These are phyloP conservation scores for Paramyrothecium sp. DNA, from an alignment of 2,329 filamentous ascomycete genomes.

Conservation along the genomic window DNA sequence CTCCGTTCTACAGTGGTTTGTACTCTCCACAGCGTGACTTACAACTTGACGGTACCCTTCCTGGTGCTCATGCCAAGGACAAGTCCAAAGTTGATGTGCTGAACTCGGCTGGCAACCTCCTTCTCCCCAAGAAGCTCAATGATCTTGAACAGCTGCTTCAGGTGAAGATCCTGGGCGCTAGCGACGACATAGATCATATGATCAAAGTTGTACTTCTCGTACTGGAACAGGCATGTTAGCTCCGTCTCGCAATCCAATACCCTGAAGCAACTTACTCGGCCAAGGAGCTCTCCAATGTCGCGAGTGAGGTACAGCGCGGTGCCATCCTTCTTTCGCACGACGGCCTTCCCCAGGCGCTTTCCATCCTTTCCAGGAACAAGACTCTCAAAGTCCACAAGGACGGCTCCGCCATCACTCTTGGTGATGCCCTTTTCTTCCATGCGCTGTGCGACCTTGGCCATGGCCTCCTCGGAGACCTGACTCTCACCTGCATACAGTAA, in stretches of 20 bases:
- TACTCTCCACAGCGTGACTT: no score
- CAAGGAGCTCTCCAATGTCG: conserved; percentile 72
- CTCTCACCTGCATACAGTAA: conserved; percentile 61
- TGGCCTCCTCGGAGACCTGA: conserved; percentile 64
- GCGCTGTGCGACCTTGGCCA: conserved; percentile 61
- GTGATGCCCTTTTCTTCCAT: conserved; percentile 65
- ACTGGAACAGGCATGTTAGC: neutral
- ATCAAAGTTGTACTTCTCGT: conserved; percentile 65
- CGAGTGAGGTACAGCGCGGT: conserved; percentile 76
- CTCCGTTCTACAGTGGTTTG: neutral
- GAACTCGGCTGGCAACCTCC: conserved; percentile 65
- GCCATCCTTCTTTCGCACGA: conserved; percentile 70
- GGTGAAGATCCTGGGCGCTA: conserved; percentile 69
- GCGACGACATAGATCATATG: conserved; percentile 81
- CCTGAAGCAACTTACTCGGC: conserved; percentile 38
- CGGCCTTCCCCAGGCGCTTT: conserved; percentile 68
- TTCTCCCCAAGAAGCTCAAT: conserved; percentile 68
- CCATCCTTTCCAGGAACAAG: conserved; percentile 64
- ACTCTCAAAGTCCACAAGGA: conserved; percentile 70
- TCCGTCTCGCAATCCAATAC: neutral
- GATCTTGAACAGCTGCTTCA: conserved; percentile 75
- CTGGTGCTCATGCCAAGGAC: conserved; percentile 70
- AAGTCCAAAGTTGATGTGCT: conserved; percentile 75
- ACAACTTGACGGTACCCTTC: conserved; percentile 72
- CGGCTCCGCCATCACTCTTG: conserved; percentile 69